These are phyloP conservation scores for Medicago truncatula DNA, from an alignment of 306 rosid genomes.

Conservation along the genomic window DNA sequence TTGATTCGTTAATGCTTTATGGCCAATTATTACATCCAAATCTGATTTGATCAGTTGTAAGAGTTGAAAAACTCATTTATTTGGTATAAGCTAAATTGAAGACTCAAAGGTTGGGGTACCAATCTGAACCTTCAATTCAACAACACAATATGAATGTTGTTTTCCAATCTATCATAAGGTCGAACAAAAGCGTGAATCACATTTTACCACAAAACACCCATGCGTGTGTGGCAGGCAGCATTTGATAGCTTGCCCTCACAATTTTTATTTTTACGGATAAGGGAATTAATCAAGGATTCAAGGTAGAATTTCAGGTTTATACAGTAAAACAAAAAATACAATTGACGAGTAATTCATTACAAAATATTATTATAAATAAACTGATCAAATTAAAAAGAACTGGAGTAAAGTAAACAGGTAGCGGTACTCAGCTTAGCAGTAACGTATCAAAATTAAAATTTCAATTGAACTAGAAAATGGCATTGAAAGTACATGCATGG, in stretches of 20 bases:
- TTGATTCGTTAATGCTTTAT: not conserved
- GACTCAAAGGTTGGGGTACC: slow-evolving; percentile 9
- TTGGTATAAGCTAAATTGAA: not conserved
- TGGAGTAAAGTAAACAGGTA: slow-evolving; percentile 16
- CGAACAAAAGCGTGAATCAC: slow-evolving; percentile 1
- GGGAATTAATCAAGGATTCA: not conserved
- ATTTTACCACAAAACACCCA: slow-evolving; percentile 24
- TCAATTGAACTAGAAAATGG: slow-evolving; percentile 16
- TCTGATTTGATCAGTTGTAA: slow-evolving; percentile 1
- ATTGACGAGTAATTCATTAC: not conserved
- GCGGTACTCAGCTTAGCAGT: not conserved
- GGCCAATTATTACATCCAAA: not conserved
- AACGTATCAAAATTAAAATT: not conserved
- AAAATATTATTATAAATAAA: slow-evolving; percentile 7
- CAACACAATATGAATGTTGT: not conserved
- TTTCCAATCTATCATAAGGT: not conserved
- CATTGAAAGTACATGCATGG: not conserved
- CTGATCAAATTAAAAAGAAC: slow-evolving; percentile 7
- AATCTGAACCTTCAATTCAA: slow-evolving; percentile 6
- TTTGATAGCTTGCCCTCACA: not conserved
- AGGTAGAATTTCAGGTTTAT: not conserved
- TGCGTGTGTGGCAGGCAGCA: slow-evolving; percentile 34
- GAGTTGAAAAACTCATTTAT: slow-evolving; percentile 3
- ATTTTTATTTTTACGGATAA: not conserved
- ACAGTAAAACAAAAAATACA: not conserved